These are phyloP conservation scores for Cercospora zeae-maydis DNA, from an alignment of 2,329 filamentous ascomycete species.

Conservation along the genomic window DNA sequence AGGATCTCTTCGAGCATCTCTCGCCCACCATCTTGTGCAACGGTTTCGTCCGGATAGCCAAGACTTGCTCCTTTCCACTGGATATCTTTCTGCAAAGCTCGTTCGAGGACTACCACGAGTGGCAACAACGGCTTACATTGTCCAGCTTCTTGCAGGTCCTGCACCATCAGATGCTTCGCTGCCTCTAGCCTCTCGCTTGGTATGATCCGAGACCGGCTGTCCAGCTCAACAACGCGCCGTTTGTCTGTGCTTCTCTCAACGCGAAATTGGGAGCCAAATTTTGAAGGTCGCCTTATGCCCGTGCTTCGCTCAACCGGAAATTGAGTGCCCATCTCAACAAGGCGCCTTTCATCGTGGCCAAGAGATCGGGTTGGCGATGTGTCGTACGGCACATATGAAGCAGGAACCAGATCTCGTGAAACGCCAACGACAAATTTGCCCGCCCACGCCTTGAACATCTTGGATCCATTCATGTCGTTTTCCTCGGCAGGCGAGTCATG, in stretches of 20 bases:
- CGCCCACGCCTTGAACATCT: constrained; percentile 23
- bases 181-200: background rate
- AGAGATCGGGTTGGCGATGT: background rate
- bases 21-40: background rate
- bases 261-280: no score
- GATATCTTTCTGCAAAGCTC: constrained; percentile 25
- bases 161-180: background rate
- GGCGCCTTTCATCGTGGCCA: background rate
- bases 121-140: constrained; percentile 14
- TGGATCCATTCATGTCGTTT: background rate
- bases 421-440: constrained; percentile 30
- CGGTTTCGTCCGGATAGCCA: constrained; percentile 5
- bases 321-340: background rate
- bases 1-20: constrained; percentile 23
- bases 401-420: background rate
- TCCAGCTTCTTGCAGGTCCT: constrained; percentile 8
- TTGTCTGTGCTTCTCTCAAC: no score
- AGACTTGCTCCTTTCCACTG: constrained; percentile 23
- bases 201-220: no score
- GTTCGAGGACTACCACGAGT: constrained; percentile 22
- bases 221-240: no score
- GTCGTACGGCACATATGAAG: background rate
- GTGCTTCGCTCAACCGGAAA: background rate
- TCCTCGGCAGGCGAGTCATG: constrained; percentile 2
- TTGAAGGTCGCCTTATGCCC: no score